Evolutionary conservation across 495 filamentous ascomycete species (phyloP), one percentile per base, ranked within the genome.

Genomic region (Penicillium pancosmium): DNA sequence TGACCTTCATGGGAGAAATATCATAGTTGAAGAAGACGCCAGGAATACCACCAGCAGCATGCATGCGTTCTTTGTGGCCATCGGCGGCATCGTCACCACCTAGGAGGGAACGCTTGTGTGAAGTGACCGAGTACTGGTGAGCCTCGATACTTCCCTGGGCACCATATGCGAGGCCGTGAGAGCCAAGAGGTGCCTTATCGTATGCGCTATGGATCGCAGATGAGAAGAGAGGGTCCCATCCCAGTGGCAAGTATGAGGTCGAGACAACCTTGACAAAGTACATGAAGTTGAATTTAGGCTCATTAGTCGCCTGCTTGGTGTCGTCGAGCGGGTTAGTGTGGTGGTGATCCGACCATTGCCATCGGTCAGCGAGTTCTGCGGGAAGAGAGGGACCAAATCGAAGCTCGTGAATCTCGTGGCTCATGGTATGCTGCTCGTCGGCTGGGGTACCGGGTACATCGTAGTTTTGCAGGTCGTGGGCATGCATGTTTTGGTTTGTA

Each of bases 1-100:
- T 89, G 44, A 99, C 95, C 76, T 98, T 99, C 95, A 99, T 98
- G 31, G 94, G 94, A 3, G 94, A 98, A 75, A 99, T 98, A 70
- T 99, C 94, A 67, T 98, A 98, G 61, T 91, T 94, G 79, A 98
- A 97, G 80, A 98, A 98, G 12, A 98, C 92, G 5, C 95, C 95
- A 3, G 94, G 94, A 66, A 98, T 98, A 54, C 94, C 94, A 52
- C 90, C 92, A 59, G 86, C 63, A 1, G 93, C 90, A 73, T 98
- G 95, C 61, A 96, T 73, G 6, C 92, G 84, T 77, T 96, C 93
- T 69, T 91, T 85, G 73, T 99, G 94, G 9, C 91, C 92, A 71
- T 93, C 91, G 21, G 86, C 83, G 2, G 86, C 78, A 68, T 94
- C 94, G 54, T 88, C 83, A 4, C 95, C 94, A 47, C 94, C 94